Conservation (phyloP, 805 yeast species). For the Yamadazyma paraphyllophila region DNA sequence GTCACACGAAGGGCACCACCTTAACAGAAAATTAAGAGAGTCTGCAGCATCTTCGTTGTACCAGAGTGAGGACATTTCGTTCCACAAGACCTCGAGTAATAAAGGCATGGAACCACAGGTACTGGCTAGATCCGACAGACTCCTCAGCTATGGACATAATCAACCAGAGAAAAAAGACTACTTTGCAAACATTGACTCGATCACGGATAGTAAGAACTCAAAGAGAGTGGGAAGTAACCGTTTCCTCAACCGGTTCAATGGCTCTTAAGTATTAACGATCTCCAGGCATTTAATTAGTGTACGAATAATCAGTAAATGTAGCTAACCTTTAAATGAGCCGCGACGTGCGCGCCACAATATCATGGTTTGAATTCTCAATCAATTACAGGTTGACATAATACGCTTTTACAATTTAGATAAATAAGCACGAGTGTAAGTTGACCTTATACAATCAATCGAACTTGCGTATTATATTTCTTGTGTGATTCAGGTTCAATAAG, state of each 20-base stretch:
- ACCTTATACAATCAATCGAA: background rate
- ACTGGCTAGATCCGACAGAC: slow-evolving; percentile 10
- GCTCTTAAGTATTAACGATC: background rate
- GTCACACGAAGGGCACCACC: slow-evolving; percentile 21
- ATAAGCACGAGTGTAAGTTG: slow-evolving; percentile 2
- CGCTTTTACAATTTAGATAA: slow-evolving; percentile 7
- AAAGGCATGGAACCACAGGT: slow-evolving; percentile 1
- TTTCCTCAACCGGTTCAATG: slow-evolving; percentile 11
- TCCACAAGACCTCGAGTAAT: background rate
- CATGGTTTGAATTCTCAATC: background rate
- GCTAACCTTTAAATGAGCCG: background rate
- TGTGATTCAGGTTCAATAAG: too few species aligned
- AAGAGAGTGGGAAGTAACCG: slow-evolving; percentile 10
- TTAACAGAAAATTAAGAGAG: slow-evolving; percentile 12
- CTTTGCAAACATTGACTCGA: slow-evolving; percentile 8
- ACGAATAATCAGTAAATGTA: background rate
- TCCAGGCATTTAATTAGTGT: background rate
- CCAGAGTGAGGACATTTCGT: slow-evolving; percentile 7
- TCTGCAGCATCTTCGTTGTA: slow-evolving; percentile 14
- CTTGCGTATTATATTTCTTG: too few species aligned
- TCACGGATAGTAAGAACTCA: slow-evolving; percentile 1
- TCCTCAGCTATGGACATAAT: slow-evolving; percentile 12
- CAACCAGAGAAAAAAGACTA: slow-evolving; percentile 15
- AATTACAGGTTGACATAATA: slow-evolving; percentile 7
- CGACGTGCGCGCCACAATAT: background rate